These are phyloP conservation scores for Erythrobasidium hasegawianum DNA, from an alignment of 1,284 basidiomycete genomes.

Conservation along the genomic window DNA sequence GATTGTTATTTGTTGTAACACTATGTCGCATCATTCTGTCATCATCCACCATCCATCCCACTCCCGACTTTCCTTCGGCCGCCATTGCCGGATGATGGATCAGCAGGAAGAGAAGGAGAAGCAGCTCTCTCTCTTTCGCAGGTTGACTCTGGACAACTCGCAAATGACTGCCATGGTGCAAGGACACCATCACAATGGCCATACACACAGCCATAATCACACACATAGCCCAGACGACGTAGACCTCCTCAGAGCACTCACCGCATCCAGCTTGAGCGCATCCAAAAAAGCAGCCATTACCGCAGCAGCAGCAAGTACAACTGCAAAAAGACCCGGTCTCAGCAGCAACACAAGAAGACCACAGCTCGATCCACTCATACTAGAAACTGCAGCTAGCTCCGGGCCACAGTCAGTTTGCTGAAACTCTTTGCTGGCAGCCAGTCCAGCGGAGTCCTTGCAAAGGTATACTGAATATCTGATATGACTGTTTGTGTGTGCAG, in stretches of 20 bases:
- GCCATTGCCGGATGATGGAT: too few relatives aligned
- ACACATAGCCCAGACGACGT: constrained; percentile 22
- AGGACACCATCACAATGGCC: neutral
- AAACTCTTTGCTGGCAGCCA: too few relatives aligned
- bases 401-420: constrained; percentile 46
- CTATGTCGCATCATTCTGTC: too few relatives aligned
- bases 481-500: constrained; percentile 34
- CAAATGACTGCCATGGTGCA: neutral
- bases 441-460: too few relatives aligned
- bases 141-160: too few relatives aligned
- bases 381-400: constrained; percentile 43
- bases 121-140: too few relatives aligned
- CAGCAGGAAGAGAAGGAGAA: too few relatives aligned
- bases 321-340: neutral
- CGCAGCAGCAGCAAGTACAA: neutral
- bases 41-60: too few relatives aligned
- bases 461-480: too few relatives aligned
- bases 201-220: neutral
- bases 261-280: constrained; percentile 8
- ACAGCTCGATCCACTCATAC: constrained; percentile 43
- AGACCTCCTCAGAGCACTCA: constrained; percentile 28
- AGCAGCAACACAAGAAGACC: constrained; percentile 38
- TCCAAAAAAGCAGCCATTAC: neutral
- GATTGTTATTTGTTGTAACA: too few relatives aligned
- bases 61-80: too few relatives aligned